Evolutionary conservation across 1,284 basidiomycete species (phyloP), one percentile per base, ranked within the genome.

Genomic region (Bondarzewia mesenterica): DNA sequence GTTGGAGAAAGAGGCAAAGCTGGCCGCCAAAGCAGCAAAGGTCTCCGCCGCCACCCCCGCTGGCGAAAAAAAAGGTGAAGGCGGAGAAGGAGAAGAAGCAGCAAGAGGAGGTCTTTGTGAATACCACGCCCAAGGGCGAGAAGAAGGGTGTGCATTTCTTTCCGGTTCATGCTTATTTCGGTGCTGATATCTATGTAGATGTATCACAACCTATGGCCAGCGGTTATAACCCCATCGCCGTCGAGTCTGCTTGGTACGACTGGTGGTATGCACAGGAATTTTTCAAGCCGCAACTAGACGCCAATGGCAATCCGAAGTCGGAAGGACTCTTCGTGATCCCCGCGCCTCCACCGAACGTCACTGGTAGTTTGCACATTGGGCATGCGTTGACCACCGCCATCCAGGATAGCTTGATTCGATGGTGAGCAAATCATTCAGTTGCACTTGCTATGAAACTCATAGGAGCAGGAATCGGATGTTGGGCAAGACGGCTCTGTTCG

Each of bases 181-280:
- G 6, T 18, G 16, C 15, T 43, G 32, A 37, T 39, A 39, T n/a
- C 51, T 39, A 16, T 27, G 20, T 35, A 94, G 93, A 98, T 68
- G 74, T 97, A 52, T 82, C 87, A 3, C 75, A 85, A 54, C 89
- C 92, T 5, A 94, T 97, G 86, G 78, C 88, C 10, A 76, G 77
- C 26, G 89, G 89, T 4, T 99, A 98, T 72, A 95, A 99, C 65
- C 96, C 95, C 10, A 84, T 89, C 56, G 91, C 92, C 46, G 87
- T 99, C 54, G 96, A 99, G 66, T 78, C 93, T 5, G 88, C 93
- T 8, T 98, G 96, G 93, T 99, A 97, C 63, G 92, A 95, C 60
- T 99, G 96, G 96, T 99, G 96, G 96, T 75, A 85, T 49, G 78
- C 83, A 23, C 75, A 89, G 63, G 90, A 90, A 10, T 96, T 86